Evolutionary conservation across 768 basidiomycete genomes (phyloP).

Genomic region (Suillus alpinus): DNA sequence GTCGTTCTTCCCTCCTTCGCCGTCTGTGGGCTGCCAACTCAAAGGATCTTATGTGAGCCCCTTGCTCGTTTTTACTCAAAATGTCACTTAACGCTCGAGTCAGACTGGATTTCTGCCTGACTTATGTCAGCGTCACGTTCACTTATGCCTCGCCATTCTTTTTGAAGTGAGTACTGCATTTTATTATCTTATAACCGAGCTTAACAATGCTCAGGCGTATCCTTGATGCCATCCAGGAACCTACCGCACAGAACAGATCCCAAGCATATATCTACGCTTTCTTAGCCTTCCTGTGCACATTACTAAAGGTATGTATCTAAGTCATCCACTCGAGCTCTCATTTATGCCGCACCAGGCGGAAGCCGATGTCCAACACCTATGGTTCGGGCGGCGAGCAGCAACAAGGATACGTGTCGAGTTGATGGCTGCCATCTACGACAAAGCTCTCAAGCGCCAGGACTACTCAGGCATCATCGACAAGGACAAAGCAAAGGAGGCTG

Average conservation of each 20-base stretch:
- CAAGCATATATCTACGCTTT: conserved; percentile 77
- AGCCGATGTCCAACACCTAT: conserved; percentile 73
- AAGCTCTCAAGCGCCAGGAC: conserved; percentile 80
- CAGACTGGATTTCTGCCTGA: conserved; percentile 65
- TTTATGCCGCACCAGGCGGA: conserved; percentile 39
- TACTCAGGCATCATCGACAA: conserved; percentile 73
- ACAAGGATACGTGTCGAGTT: conserved; percentile 75
- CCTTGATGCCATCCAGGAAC: conserved; percentile 52
- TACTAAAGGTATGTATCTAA: conserved; percentile 21
- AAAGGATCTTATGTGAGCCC: conserved; percentile 38
- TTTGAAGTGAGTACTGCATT: conserved; percentile 52
- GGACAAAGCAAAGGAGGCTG: conserved; percentile 31
- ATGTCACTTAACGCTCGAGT: not conserved
- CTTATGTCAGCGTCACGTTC: conserved; percentile 66
- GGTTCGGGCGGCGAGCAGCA: conserved; percentile 74
- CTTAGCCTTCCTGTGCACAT: conserved; percentile 62
- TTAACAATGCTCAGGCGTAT: conserved; percentile 41
- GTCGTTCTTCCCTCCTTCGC: conserved; percentile 35
- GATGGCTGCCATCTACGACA: conserved; percentile 87
- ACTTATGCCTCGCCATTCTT: conserved; percentile 85
- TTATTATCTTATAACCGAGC: not conserved
- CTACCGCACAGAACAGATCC: conserved; percentile 49
- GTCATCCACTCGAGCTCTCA: not conserved
- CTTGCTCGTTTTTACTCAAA: not conserved
- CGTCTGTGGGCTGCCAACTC: conserved; percentile 46